phyloP scores from a whole-genome alignment of 2,329 filamentous ascomycete genomes.

The Dactylellina sp. region DNA sequence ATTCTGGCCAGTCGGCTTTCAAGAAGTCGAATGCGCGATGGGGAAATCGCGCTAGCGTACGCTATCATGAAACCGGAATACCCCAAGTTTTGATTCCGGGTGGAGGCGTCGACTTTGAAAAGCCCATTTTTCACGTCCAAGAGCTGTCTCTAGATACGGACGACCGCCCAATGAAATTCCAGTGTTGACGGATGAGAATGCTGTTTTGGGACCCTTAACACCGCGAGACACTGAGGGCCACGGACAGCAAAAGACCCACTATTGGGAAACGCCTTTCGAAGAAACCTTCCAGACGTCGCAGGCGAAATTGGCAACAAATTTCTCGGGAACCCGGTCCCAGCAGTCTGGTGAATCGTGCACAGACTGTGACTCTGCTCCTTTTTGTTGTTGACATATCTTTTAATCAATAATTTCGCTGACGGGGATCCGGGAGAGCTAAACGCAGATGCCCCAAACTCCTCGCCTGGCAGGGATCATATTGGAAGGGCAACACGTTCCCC shows the following conservation, averaged over 20 bases:
- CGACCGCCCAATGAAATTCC: constrained; percentile 7
- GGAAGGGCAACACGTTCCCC: constrained; percentile 31
- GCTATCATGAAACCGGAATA: constrained; percentile 46
- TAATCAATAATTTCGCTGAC: no score
- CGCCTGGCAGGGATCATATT: constrained; percentile 24
- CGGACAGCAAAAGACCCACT: constrained; percentile 9
- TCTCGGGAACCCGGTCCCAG: constrained; percentile 47
- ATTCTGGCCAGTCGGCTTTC: constrained; percentile 38
- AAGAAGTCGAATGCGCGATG: constrained; percentile 12
- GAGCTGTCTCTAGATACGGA: constrained; percentile 20
- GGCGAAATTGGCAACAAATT: constrained; percentile 52
- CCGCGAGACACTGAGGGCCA: no score
- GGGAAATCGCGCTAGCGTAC: constrained; percentile 21
- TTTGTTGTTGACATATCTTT: constrained; percentile 3
- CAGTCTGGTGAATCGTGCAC: constrained; percentile 49
- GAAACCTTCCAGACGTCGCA: constrained; percentile 33
- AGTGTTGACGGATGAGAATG: constrained; percentile 31
- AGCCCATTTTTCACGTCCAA: neutral
- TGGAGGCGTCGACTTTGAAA: constrained; percentile 16
- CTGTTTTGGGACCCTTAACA: constrained; percentile 5
- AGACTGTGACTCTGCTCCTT: constrained; percentile 23
- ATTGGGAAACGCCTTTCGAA: constrained; percentile 6
- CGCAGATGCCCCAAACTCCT: constrained; percentile 17
- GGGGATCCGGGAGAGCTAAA: constrained; percentile 56
- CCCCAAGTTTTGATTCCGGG: constrained; percentile 26